Conservation (phyloP, 805 yeast genomes). For the Ogataea angusta region DNA sequence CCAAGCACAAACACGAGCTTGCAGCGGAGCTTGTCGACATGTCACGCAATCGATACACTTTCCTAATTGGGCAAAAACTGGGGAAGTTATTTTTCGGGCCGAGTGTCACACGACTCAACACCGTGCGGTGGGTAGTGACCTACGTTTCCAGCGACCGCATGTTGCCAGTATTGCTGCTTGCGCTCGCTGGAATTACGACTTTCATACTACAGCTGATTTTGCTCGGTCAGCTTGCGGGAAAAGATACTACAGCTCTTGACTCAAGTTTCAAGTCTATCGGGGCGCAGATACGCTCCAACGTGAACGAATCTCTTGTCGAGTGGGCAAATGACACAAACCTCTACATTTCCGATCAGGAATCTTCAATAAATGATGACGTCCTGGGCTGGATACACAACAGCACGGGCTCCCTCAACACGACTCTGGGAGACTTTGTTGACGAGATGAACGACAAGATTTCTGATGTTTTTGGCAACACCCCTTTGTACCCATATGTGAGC, state of each 20-base stretch:
- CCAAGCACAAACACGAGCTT: slow-evolving; percentile 8
- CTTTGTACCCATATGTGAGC: slow-evolving; percentile 58
- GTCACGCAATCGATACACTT: slow-evolving; percentile 24
- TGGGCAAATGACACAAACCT: slow-evolving; percentile 61
- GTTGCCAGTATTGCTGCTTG: slow-evolving; percentile 46
- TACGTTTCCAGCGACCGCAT: slow-evolving; percentile 57
- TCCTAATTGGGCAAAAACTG: slow-evolving; percentile 18
- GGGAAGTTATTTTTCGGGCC: slow-evolving; percentile 14
- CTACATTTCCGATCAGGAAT: slow-evolving; percentile 48
- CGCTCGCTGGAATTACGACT: slow-evolving; percentile 52
- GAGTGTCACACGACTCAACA: slow-evolving; percentile 16
- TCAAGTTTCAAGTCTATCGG: slow-evolving; percentile 11
- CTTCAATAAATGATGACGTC: slow-evolving; percentile 54
- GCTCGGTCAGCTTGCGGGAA: slow-evolving; percentile 25
- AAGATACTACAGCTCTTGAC: slow-evolving; percentile 11
- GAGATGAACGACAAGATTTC: slow-evolving; percentile 58
- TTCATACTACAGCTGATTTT: slow-evolving; percentile 54
- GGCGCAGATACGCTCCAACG: slow-evolving; percentile 12
- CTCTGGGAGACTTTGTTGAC: slow-evolving; percentile 54
- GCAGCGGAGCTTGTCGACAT: slow-evolving; percentile 28
- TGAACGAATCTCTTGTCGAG: slow-evolving; percentile 33
- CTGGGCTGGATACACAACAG: slow-evolving; percentile 65
- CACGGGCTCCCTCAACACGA: slow-evolving; percentile 54
- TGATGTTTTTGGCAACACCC: slow-evolving; percentile 63
- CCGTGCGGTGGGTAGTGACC: slow-evolving; percentile 41